Conservation (phyloP, 169 alveolate species). For the Eimeria brunetti region DNA sequence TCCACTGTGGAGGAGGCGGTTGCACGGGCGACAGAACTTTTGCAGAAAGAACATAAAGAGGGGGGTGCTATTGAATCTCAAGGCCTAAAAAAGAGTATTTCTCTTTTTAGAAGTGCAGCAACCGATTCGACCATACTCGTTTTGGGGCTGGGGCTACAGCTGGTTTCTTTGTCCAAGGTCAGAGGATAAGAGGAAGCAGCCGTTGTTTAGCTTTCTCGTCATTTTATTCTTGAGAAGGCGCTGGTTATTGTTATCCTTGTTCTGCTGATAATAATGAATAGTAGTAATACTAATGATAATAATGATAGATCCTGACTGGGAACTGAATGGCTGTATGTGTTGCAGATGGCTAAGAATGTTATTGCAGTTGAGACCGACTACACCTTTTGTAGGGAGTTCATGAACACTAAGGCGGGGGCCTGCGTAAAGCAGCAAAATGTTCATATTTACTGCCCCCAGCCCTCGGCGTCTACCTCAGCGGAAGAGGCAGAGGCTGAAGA, state of each 20-base stretch:
- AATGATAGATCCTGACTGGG: background rate
- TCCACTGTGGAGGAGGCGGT: constrained; percentile 11
- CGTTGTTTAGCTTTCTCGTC: background rate
- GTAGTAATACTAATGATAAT: too few relatives aligned
- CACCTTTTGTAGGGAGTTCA: background rate
- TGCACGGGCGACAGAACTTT: background rate
- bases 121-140: constrained; percentile 22
- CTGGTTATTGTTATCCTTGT: background rate
- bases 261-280: too few relatives aligned
- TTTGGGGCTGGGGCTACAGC: constrained; percentile 5
- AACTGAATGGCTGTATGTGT: background rate
- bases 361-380: constrained; percentile 24
- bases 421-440: constrained; percentile 42
- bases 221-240: background rate
- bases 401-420: background rate
- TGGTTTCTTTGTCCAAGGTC: background rate
- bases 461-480: background rate
- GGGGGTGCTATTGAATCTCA: too few relatives aligned
- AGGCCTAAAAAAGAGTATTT: background rate
- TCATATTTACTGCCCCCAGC: constrained; percentile 35
- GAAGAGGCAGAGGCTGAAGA: background rate
- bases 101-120: background rate
- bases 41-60: background rate
- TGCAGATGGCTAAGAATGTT: constrained; percentile 54
- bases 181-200: background rate